phyloP scores from a whole-genome alignment of 352 stramenopile species.

The Phytophthora nicotianae region DNA sequence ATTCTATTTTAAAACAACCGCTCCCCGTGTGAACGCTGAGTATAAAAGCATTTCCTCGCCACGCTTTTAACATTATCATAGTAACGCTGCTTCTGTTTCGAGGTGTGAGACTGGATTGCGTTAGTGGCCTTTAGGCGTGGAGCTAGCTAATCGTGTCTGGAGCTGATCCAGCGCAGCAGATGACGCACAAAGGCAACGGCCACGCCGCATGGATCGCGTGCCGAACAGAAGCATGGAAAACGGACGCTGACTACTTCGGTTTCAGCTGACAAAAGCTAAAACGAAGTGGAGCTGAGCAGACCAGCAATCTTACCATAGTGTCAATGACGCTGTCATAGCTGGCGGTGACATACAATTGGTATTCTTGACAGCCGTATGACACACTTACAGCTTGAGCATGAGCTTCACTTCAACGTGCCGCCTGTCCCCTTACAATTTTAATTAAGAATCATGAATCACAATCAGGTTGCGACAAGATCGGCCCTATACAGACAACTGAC shows the following conservation, averaged over 20 bases:
- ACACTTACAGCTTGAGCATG: too few species aligned
- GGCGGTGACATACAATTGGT: too few species aligned
- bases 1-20: too few species aligned
- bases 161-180: neutral
- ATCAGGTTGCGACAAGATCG: slow-evolving; percentile 3
- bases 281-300: too few species aligned
- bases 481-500: slow-evolving; percentile 21
- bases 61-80: too few species aligned
- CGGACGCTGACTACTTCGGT: slow-evolving; percentile 9
- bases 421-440: slow-evolving; percentile 16
- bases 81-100: too few species aligned
- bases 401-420: slow-evolving; percentile 13
- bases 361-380: neutral
- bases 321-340: too few species aligned
- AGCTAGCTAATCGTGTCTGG: neutral
- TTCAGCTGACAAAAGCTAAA: neutral
- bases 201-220: neutral
- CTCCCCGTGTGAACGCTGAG: too few species aligned
- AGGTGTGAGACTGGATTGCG: neutral
- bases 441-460: neutral
- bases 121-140: neutral
- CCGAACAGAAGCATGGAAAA: neutral
- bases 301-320: too few species aligned
- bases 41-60: too few species aligned
- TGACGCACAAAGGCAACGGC: neutral